Conservation (phyloP, 1,139 yeast genomes). For the Lodderomyces parapsilosis region DNA sequence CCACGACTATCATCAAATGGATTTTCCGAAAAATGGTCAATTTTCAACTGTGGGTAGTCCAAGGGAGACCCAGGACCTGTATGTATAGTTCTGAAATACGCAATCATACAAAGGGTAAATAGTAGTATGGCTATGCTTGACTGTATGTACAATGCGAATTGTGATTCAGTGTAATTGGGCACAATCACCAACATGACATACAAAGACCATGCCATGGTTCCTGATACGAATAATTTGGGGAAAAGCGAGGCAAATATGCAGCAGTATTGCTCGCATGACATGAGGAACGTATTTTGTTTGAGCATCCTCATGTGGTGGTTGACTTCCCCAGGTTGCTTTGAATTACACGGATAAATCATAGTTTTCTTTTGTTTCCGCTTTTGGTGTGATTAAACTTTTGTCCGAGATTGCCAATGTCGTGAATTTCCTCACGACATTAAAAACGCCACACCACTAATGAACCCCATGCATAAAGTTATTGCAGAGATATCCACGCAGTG, state of each 20-base stretch:
- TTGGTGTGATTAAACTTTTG: background rate
- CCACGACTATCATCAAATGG: slow-evolving; percentile 7
- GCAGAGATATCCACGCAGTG: too few species aligned
- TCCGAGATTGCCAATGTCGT: too few species aligned
- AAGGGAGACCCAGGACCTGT: slow-evolving; percentile 70
- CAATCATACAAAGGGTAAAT: slow-evolving; percentile 25
- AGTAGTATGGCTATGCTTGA: slow-evolving; percentile 20
- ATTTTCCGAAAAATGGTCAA: slow-evolving; percentile 8
- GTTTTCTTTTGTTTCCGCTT: too few species aligned
- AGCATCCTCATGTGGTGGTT: slow-evolving; percentile 2
- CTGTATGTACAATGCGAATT: slow-evolving; percentile 13
- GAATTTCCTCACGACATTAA: too few species aligned
- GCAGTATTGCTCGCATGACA: slow-evolving; percentile 30
- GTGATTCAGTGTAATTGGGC: slow-evolving; percentile 18
- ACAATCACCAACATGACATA: slow-evolving; percentile 34
- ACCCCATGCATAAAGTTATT: too few species aligned
- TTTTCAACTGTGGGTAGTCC: slow-evolving; percentile 22
- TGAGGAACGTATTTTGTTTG: slow-evolving; percentile 5
- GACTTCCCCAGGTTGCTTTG: too few species aligned
- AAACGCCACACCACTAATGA: too few species aligned
- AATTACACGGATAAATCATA: background rate
- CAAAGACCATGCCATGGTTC: slow-evolving; percentile 58
- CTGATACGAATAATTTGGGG: slow-evolving; percentile 58
- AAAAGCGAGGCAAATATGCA: slow-evolving; percentile 51
- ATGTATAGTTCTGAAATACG: slow-evolving; percentile 55